Conservation (phyloP, 768 basidiomycete genomes). For the Mycena maculata region DNA sequence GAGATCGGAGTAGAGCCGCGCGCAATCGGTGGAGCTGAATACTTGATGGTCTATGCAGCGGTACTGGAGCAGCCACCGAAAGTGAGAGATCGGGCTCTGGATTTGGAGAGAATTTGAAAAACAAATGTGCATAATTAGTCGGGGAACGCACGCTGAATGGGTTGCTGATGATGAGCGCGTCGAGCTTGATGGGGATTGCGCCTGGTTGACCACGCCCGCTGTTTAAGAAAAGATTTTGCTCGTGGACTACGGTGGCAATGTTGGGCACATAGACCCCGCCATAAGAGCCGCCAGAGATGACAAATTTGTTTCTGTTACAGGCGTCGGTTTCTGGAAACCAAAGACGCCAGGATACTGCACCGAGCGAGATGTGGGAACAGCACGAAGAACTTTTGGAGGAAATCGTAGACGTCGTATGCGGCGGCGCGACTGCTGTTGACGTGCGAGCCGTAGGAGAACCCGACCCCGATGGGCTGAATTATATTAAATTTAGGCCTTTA, state of each 20-base stretch:
- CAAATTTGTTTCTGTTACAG: conserved; percentile 33
- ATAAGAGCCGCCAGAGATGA: conserved; percentile 46
- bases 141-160: conserved; percentile 35
- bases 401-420: conserved; percentile 48
- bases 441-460: conserved; percentile 43
- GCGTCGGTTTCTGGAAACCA: background rate
- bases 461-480: conserved; percentile 42
- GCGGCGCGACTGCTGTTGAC: conserved; percentile 44
- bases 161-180: conserved; percentile 45
- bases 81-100: conserved; percentile 43
- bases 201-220: conserved; percentile 29
- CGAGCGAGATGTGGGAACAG: conserved; percentile 36
- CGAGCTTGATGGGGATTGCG: conserved; percentile 42
- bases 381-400: conserved; percentile 45
- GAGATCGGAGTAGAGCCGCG: conserved; percentile 32
- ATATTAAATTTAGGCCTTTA: rapidly evolving
- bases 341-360: background rate
- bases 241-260: conserved; percentile 48
- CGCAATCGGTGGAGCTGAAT: conserved; percentile 44
- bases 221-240: conserved; percentile 41
- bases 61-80: conserved; percentile 45
- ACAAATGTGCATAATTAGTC: no score
- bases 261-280: conserved; percentile 48
- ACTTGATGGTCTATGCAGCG: conserved; percentile 40
- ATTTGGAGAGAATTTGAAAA: no score